Conservation (phyloP, 352 stramenopile species). For the Pythium oligandrum region DNA sequence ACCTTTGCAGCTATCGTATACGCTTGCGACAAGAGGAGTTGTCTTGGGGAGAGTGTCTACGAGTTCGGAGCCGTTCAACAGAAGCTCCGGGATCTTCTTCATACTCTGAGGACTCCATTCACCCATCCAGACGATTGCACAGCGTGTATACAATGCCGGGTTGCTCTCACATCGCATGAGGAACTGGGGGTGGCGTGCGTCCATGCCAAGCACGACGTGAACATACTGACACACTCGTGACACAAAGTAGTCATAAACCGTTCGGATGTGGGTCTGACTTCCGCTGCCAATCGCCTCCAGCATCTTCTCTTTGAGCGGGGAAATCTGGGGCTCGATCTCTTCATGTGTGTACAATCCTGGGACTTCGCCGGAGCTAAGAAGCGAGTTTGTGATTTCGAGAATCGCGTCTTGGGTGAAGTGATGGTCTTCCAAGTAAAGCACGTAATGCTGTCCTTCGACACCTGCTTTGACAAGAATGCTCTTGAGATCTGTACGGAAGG, state of each 20-base stretch:
- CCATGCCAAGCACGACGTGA: slow-evolving; percentile 84
- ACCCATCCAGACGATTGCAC: slow-evolving; percentile 91
- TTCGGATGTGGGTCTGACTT: slow-evolving; percentile 57
- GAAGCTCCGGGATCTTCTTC: slow-evolving; percentile 66
- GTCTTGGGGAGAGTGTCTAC: slow-evolving; percentile 54
- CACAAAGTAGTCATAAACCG: slow-evolving; percentile 93
- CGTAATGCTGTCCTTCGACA: slow-evolving; percentile 77
- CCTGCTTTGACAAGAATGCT: slow-evolving; percentile 78
- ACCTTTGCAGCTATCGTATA: slow-evolving; percentile 62
- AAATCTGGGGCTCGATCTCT: slow-evolving; percentile 90
- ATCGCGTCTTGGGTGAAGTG: slow-evolving; percentile 89
- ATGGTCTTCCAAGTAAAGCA: slow-evolving; percentile 93
- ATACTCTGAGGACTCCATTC: slow-evolving; percentile 83
- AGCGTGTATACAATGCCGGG: slow-evolving; percentile 90
- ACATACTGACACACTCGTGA: slow-evolving; percentile 85
- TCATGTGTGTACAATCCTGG: slow-evolving; percentile 92
- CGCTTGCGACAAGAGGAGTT: slow-evolving; percentile 40
- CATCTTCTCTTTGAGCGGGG: slow-evolving; percentile 88
- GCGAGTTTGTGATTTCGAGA: slow-evolving; percentile 90
- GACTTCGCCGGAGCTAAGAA: slow-evolving; percentile 90
- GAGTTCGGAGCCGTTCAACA: slow-evolving; percentile 57
- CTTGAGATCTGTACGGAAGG: slow-evolving; percentile 89
- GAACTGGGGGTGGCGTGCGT: slow-evolving; percentile 68
- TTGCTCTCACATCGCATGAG: slow-evolving; percentile 90
- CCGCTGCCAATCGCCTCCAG: slow-evolving; percentile 67